Evolutionary conservation across 495 filamentous ascomycete species (phyloP).

Genomic region (Xylaria castorea): DNA sequence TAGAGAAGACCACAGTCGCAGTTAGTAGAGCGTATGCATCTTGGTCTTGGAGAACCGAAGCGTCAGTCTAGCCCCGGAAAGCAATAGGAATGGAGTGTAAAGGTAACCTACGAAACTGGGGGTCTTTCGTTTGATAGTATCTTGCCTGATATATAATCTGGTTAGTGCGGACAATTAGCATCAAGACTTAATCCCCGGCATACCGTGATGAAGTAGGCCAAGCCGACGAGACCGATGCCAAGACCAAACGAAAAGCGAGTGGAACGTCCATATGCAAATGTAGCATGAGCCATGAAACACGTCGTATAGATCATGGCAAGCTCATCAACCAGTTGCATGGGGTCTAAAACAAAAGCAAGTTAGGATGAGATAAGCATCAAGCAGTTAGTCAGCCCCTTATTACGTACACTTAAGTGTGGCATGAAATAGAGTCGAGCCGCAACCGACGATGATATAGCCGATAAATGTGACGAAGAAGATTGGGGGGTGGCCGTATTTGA

Average conservation of each 20-base stretch:
- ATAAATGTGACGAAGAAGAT: slow-evolving; percentile 74
- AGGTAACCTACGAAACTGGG: slow-evolving; percentile 65
- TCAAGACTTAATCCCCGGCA: slow-evolving; percentile 18
- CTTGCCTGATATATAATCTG: slow-evolving; percentile 58
- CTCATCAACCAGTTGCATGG: slow-evolving; percentile 97
- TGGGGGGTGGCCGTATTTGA: slow-evolving; percentile 70
- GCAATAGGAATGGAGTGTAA: no score
- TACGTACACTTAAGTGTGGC: slow-evolving; percentile 77
- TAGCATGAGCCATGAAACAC: slow-evolving; percentile 87
- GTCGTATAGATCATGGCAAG: slow-evolving; percentile 98
- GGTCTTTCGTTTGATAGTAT: slow-evolving; percentile 94
- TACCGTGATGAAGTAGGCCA: slow-evolving; percentile 81
- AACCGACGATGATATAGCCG: slow-evolving; percentile 81
- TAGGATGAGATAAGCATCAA: slow-evolving; percentile 3
- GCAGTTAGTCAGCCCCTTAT: slow-evolving; percentile 23
- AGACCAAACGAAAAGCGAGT: slow-evolving; percentile 60
- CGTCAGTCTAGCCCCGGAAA: not conserved
- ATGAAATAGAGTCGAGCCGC: slow-evolving; percentile 84
- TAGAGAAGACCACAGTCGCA: slow-evolving; percentile 73
- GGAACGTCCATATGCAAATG: slow-evolving; percentile 76
- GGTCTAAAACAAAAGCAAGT: slow-evolving; percentile 63
- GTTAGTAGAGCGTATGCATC: slow-evolving; percentile 86
- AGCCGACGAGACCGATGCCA: slow-evolving; percentile 62
- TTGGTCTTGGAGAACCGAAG: slow-evolving; percentile 59
- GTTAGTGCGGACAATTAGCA: slow-evolving; percentile 31